phyloP scores from a whole-genome alignment of 1,139 yeast genomes.

The Lodderomyces theae region DNA sequence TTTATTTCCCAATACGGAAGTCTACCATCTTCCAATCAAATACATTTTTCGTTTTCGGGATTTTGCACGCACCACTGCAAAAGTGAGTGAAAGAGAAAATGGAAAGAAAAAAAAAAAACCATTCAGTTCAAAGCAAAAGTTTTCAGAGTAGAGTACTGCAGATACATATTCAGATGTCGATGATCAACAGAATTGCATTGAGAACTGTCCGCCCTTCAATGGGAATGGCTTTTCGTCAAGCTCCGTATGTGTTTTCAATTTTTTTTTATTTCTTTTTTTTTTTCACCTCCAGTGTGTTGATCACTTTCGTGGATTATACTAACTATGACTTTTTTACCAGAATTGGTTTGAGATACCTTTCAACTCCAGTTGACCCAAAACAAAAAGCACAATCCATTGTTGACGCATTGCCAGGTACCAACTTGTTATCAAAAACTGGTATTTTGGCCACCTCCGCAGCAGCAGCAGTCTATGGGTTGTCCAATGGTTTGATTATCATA shows the following conservation, averaged over 20 bases:
- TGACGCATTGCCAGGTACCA: slow-evolving; percentile 92
- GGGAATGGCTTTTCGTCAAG: slow-evolving; percentile 43
- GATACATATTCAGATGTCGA: slow-evolving; percentile 29
- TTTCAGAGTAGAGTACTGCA: slow-evolving; percentile 8
- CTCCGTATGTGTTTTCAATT: slow-evolving; percentile 43
- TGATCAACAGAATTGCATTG: slow-evolving; percentile 48
- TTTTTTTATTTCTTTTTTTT: no score
- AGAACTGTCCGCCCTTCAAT: slow-evolving; percentile 41
- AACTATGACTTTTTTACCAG: slow-evolving; percentile 20
- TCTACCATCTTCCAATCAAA: slow-evolving; percentile 40
- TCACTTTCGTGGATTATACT: slow-evolving; percentile 1
- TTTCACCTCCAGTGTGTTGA: no score
- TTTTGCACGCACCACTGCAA: slow-evolving; percentile 3
- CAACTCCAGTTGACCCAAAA: slow-evolving; percentile 68
- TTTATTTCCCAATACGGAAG: slow-evolving; percentile 30
- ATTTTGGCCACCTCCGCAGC: slow-evolving; percentile 93
- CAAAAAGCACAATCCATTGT: slow-evolving; percentile 86
- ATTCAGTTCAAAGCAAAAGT: slow-evolving; percentile 9
- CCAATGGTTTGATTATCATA: slow-evolving; percentile 87
- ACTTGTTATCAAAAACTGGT: slow-evolving; percentile 86
- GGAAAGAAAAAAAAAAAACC: slow-evolving; percentile 4
- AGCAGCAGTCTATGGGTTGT: slow-evolving; percentile 89
- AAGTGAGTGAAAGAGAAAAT: not conserved
- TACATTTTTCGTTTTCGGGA: slow-evolving; percentile 6
- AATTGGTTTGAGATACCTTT: slow-evolving; percentile 62